phyloP scores from a whole-genome alignment of 2,329 filamentous ascomycete genomes.

The Ceratocystis colombiana region DNA sequence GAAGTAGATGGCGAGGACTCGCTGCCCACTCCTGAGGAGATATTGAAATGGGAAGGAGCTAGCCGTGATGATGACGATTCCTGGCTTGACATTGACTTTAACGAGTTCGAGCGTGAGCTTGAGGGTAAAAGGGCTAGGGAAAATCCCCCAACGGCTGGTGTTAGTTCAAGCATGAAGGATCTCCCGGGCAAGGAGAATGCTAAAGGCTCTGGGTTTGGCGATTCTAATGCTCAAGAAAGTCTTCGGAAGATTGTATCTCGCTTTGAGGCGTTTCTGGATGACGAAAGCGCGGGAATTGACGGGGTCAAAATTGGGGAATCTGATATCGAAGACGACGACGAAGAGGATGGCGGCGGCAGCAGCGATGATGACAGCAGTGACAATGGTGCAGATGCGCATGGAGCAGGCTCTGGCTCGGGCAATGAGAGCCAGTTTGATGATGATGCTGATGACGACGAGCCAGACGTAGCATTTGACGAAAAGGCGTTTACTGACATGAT shows the following conservation, averaged over 20 bases:
- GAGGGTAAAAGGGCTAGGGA: slow-evolving; percentile 36
- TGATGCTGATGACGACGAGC: slow-evolving; percentile 61
- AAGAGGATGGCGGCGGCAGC: slow-evolving; percentile 30
- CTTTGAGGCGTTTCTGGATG: slow-evolving; percentile 87
- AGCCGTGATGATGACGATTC: slow-evolving; percentile 68
- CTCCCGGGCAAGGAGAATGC: not conserved
- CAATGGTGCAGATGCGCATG: slow-evolving; percentile 33
- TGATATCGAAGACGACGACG: slow-evolving; percentile 42
- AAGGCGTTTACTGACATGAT: slow-evolving; percentile 78
- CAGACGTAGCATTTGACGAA: slow-evolving; percentile 72
- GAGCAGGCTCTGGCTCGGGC: not conserved
- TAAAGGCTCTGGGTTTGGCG: slow-evolving; percentile 46
- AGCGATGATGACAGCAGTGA: slow-evolving; percentile 33
- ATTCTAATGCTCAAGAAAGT: slow-evolving; percentile 59
- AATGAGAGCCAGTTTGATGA: slow-evolving; percentile 53
- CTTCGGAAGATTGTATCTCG: slow-evolving; percentile 82
- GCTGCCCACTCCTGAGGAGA: slow-evolving; percentile 65
- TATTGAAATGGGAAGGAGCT: slow-evolving; percentile 53
- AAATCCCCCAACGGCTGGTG: not conserved
- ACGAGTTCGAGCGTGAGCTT: slow-evolving; percentile 78
- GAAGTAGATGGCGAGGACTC: slow-evolving; percentile 54
- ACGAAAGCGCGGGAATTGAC: slow-evolving; percentile 69
- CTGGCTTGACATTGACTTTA: slow-evolving; percentile 87
- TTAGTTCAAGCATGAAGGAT: slow-evolving; percentile 26
- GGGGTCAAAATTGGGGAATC: slow-evolving; percentile 57